A percentile compares a stretch with the other conserved stretches of the same genome.
phyloP scores from a whole-genome alignment of 768 basidiomycete genomes.

The Polyporus arcularius region DNA sequence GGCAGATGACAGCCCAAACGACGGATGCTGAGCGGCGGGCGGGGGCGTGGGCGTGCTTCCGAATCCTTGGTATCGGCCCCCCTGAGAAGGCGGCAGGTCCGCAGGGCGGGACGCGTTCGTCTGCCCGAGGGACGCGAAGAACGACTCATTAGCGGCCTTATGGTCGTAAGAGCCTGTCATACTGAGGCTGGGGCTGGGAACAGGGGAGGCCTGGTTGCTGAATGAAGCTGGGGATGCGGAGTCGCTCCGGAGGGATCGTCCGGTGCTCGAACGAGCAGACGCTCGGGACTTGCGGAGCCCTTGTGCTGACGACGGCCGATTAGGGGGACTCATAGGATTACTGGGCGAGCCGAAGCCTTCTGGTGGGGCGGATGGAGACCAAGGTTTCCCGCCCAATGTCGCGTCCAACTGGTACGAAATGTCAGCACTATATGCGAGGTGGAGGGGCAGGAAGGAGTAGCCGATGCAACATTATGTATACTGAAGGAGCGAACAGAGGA shows the following conservation, averaged over 20 bases:
- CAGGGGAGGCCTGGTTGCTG: constrained; percentile 34
- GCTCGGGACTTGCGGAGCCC: constrained; percentile 88
- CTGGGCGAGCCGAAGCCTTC: constrained; percentile 38
- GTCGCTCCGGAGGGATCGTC: constrained; percentile 50
- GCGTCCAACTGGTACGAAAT: constrained; percentile 67
- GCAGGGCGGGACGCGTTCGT: constrained; percentile 77
- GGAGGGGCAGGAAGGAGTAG: neutral
- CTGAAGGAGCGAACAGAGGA: too few species aligned
- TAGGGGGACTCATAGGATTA: constrained; percentile 44
- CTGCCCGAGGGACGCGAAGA: constrained; percentile 81
- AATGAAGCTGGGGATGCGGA: constrained; percentile 60
- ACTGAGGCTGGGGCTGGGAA: constrained; percentile 42
- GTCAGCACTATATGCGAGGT: constrained; percentile 14
- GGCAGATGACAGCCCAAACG: constrained; percentile 74
- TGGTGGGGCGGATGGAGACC: constrained; percentile 78
- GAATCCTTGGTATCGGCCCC: constrained; percentile 92
- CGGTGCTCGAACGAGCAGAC: constrained; percentile 53
- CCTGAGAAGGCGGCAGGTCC: constrained; percentile 89
- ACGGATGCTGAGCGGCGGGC: constrained; percentile 56
- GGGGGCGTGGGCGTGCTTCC: constrained; percentile 78
- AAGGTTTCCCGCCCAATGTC: constrained; percentile 69
- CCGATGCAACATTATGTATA: neutral
- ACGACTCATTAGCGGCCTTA: constrained; percentile 83
- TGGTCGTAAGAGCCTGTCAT: constrained; percentile 48
- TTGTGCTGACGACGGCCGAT: constrained; percentile 72